These are phyloP conservation scores for Camelina sativa DNA, from an alignment of 345 rosid species.

Conservation along the genomic window DNA sequence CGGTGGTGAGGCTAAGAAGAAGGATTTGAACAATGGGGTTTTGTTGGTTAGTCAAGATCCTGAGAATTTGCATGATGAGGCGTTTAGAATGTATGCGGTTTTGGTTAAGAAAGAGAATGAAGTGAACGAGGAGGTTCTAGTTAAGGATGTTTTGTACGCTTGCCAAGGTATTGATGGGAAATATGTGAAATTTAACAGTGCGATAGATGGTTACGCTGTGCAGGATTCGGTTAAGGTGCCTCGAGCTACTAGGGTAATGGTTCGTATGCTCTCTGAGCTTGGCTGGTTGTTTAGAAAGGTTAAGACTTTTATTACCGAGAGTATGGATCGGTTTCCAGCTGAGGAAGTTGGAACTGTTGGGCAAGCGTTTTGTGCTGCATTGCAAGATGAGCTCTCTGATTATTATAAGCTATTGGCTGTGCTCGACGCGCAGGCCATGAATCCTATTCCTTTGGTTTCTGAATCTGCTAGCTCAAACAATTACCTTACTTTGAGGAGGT, in stretches of 20 bases:
- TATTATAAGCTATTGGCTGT: conserved; percentile 91
- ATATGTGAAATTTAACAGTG: conserved; percentile 66
- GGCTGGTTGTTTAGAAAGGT: conserved; percentile 98
- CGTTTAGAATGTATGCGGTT: conserved; percentile 73
- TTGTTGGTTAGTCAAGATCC: conserved; percentile 75
- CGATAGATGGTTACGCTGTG: conserved; percentile 72
- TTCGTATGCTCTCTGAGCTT: conserved; percentile 86
- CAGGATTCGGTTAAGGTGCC: conserved; percentile 67
- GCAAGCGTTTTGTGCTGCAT: conserved; percentile 94
- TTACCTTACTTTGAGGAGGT: conserved; percentile 86
- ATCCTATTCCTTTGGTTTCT: conserved; percentile 89
- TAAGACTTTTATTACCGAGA: conserved; percentile 68
- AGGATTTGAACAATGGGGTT: conserved; percentile 74
- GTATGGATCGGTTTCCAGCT: conserved; percentile 79
- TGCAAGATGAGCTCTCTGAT: conserved; percentile 87
- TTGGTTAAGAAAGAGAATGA: conserved; percentile 86
- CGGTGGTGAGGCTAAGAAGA: conserved; percentile 47
- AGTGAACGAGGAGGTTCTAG: conserved; percentile 84
- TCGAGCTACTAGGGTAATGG: conserved; percentile 68
- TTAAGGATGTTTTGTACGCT: conserved; percentile 90
- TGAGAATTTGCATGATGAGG: conserved; percentile 72
- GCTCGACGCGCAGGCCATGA: conserved; percentile 86
- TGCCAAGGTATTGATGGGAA: conserved; percentile 97
- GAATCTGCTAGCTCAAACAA: conserved; percentile 65
- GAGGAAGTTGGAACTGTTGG: conserved; percentile 92